phyloP scores from a whole-genome alignment of 306 rosid species.

The Pachyrhizus erosus region DNA sequence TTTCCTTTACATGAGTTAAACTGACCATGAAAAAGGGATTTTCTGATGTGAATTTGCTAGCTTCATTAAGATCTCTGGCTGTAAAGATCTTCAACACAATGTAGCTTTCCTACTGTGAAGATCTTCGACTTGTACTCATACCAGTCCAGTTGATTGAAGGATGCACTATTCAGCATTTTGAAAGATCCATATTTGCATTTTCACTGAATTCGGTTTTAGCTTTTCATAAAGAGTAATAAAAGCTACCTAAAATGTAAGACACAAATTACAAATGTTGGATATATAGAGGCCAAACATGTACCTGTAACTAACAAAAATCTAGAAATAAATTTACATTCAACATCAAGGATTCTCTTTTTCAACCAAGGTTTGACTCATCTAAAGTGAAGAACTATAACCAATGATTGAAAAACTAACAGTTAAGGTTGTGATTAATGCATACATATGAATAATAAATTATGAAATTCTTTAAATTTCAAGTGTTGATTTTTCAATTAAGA shows the following conservation, averaged over 20 bases:
- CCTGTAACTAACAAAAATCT: not conserved
- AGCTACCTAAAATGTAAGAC: not conserved
- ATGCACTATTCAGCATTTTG: not conserved
- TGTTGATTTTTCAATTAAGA: not conserved
- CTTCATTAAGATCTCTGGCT: not conserved
- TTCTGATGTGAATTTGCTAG: conserved; percentile 15
- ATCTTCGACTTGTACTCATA: not conserved
- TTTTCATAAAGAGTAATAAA: not conserved
- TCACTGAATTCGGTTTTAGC: not conserved
- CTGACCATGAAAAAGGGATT: conserved; percentile 11
- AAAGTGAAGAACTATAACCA: not conserved
- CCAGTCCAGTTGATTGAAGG: not conserved
- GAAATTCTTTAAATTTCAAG: not conserved
- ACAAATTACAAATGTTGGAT: not conserved
- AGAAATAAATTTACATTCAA: not conserved
- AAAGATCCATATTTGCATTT: not conserved
- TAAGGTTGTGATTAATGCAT: not conserved
- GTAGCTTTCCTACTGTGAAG: not conserved
- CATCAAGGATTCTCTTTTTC: not conserved
- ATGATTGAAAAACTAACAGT: not conserved
- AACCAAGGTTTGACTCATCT: not conserved
- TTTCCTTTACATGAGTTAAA: not conserved
- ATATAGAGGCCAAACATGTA: not conserved
- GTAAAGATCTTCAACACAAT: not conserved
- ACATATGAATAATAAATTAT: not conserved